phyloP scores from a whole-genome alignment of 2,329 filamentous ascomycete genomes.

The Alternaria conjuncta region DNA sequence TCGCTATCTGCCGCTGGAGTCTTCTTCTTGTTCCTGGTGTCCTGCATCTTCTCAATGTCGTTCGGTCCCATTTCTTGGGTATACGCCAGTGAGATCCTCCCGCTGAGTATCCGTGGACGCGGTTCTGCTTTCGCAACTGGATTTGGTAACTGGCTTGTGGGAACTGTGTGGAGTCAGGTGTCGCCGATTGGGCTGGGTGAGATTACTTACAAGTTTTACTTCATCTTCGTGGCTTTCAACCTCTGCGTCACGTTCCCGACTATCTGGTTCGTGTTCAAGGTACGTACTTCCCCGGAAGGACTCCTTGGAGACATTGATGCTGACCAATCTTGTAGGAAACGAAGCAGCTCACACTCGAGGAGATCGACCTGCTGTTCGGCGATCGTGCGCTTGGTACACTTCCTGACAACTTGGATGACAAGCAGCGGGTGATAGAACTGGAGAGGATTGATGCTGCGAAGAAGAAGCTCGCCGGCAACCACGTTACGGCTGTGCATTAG shows the following conservation, averaged over 20 bases:
- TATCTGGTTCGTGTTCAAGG: conserved; percentile 60
- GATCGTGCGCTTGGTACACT: conserved; percentile 57
- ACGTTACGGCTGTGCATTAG: conserved; percentile 23
- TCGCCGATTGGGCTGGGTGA: conserved; percentile 59
- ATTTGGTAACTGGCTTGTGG: conserved; percentile 66
- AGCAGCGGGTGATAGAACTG: conserved; percentile 31
- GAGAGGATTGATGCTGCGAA: conserved; percentile 28
- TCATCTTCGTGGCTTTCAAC: conserved; percentile 63
- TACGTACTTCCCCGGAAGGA: conserved; percentile 6
- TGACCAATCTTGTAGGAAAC: conserved; percentile 38
- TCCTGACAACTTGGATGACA: conserved; percentile 51
- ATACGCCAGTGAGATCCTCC: conserved; percentile 69
- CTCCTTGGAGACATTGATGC: not conserved
- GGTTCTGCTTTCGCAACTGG: conserved; percentile 65
- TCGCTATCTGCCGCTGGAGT: conserved; percentile 66
- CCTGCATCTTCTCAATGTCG: conserved; percentile 43
- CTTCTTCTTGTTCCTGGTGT: conserved; percentile 67
- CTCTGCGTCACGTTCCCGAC: conserved; percentile 52
- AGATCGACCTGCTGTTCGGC: conserved; percentile 65
- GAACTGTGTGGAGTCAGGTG: conserved; percentile 66
- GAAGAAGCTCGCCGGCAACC: conserved; percentile 21
- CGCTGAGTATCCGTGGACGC: conserved; percentile 68
- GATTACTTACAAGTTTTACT: conserved; percentile 63
- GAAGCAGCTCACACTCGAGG: conserved; percentile 59
- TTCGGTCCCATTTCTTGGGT: conserved; percentile 61